Base-by-base conservation (phyloP, 371 early-diverging fungal species). In the Blyttiomyces sp. region DNA sequence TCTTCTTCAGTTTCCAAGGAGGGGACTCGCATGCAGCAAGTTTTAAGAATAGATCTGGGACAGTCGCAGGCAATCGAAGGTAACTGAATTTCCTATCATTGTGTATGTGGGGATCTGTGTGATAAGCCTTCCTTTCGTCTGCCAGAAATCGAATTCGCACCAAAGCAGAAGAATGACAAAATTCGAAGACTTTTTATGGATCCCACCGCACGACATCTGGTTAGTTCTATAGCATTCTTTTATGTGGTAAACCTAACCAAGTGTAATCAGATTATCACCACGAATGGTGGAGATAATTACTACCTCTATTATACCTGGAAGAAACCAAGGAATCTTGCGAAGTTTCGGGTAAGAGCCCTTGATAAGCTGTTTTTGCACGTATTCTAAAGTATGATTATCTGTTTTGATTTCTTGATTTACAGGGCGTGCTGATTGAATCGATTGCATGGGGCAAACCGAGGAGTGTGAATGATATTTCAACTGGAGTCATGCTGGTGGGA, bases 231-330 rank as follows among this genome's bases (percentile, higher is more conserved):
- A 7, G 17, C 23, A 13, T 11, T 46, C 23, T 46, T 17, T 46
- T 46, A 17, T 17, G 13, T n/a, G n/a, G n/a, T n/a, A n/a, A n/a
- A 9, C 26, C 46, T 9, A 46, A 9, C 26, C 23, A 21, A 11
- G 23, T 7, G 9, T 46, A 7, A 9, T 21, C 7, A 46, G 46
- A 80, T 94, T 49, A 79, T 93, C 43, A 86, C 91, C 0, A 92
- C 93, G 0, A 84, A 86, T 27, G 78, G 86, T n/a, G 91, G 92
- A 43, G 91, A 93, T 63, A 92, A 86, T 66, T 93, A 87, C 61
- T 94, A 94, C 66, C 74, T 89, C 39, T 86, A 85, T 71, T 81
- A 84, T 57, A 82, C 76, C 57, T 90, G 91, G 89, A 84, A 85
- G 62, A 83, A 85, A 59, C 85, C 88, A 17, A 88, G 87, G 61